These are phyloP conservation scores for Aspergillus fumigatus DNA, from an alignment of 2,329 filamentous ascomycete species.

Conservation along the genomic window DNA sequence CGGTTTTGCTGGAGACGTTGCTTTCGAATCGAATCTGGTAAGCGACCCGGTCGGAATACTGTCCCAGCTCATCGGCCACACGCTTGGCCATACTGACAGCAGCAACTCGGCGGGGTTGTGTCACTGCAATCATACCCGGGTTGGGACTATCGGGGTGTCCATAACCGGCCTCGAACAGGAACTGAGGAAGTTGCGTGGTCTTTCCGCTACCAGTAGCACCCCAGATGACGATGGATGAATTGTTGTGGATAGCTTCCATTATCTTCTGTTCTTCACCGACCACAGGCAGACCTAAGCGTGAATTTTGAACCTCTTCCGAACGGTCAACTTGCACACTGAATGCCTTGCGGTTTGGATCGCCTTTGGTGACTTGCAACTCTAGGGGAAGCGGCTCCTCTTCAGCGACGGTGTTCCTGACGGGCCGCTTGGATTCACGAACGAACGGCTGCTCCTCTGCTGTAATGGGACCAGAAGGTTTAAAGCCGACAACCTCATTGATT, in stretches of 20 bases:
- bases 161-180: constrained; percentile 90
- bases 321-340: constrained; percentile 70
- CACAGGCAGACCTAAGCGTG: constrained; percentile 76
- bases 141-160: constrained; percentile 72
- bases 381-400: constrained; percentile 38
- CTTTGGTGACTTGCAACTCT: constrained; percentile 36
- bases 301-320: constrained; percentile 67
- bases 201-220: constrained; percentile 96
- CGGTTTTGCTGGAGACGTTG: constrained; percentile 71
- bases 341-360: constrained; percentile 60
- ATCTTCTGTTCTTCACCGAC: constrained; percentile 95
- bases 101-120: constrained; percentile 89
- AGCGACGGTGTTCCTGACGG: constrained; percentile 33
- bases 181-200: constrained; percentile 95
- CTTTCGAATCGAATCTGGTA: constrained; percentile 96
- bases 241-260: constrained; percentile 95
- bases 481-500: constrained; percentile 77
- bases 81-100: constrained; percentile 96
- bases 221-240: constrained; percentile 84
- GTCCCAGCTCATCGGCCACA: constrained; percentile 78
- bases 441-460: constrained; percentile 30
- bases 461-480: constrained; percentile 46
- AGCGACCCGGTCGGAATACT: constrained; percentile 71
- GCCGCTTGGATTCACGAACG: constrained; percentile 22
- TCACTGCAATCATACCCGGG: constrained; percentile 89